Evolutionary conservation across 1,139 yeast genomes (phyloP).

Genomic region (Yamadazyma diospyri): DNA sequence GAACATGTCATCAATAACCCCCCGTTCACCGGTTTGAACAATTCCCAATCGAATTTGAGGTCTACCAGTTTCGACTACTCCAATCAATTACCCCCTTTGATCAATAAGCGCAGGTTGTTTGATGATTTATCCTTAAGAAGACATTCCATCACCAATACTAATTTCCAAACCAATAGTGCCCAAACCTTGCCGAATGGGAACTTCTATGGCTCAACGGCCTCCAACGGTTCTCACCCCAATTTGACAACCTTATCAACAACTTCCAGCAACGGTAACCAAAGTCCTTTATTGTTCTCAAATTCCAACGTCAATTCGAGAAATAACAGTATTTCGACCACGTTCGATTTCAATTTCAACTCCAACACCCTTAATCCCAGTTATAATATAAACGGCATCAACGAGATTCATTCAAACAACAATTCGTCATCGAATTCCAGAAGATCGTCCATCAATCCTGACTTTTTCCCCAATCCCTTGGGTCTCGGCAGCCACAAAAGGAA

Average conservation of each 20-base stretch:
- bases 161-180: constrained; percentile 1
- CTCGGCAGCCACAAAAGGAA: constrained; percentile 21
- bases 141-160: constrained; percentile 28
- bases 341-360: constrained; percentile 18
- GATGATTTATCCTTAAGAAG: constrained; percentile 23
- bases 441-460: constrained; percentile 39
- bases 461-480: constrained; percentile 38
- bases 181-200: neutral
- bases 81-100: constrained; percentile 21
- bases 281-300: constrained; percentile 23
- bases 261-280: constrained; percentile 9
- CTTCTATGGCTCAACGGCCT: constrained; percentile 16
- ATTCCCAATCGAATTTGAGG: constrained; percentile 16
- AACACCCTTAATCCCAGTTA: constrained; percentile 25
- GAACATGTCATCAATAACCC: neutral
- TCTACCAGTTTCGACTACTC: constrained; percentile 34
- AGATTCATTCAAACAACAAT: constrained; percentile 25
- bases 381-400: constrained; percentile 26
- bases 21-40: constrained; percentile 1
- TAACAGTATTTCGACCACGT: constrained; percentile 33
- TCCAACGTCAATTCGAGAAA: constrained; percentile 31
- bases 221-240: constrained; percentile 12
- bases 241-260: constrained; percentile 9
- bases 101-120: constrained; percentile 26
- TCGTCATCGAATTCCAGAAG: constrained; percentile 31